phyloP scores from a whole-genome alignment of 2,329 filamentous ascomycete genomes.

The Seiridium cupressi region DNA sequence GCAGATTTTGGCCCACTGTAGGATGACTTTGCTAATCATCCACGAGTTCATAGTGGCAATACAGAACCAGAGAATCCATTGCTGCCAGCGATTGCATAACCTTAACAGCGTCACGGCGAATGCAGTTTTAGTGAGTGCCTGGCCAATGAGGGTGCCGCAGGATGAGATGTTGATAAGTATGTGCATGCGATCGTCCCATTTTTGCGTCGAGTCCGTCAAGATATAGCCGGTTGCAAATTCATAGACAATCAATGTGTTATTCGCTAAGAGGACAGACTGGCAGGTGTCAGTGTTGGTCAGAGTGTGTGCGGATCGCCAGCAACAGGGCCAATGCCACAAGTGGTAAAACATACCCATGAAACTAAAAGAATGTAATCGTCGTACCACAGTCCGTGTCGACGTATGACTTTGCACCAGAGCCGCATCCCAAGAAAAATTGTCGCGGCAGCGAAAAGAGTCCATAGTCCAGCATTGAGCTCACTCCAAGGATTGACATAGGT shows the following conservation, averaged over 20 bases:
- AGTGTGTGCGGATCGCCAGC: too few species aligned
- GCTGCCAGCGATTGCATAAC: conserved; percentile 22
- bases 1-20: conserved; percentile 17
- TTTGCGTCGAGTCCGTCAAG: conserved; percentile 4
- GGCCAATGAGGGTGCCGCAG: conserved; percentile 10
- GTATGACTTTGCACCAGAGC: conserved; percentile 33
- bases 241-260: conserved; percentile 9
- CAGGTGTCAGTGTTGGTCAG: too few species aligned
- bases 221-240: conserved; percentile 13
- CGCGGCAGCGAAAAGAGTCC: conserved; percentile 30
- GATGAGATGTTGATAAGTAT: conserved; percentile 12
- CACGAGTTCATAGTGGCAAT: conserved; percentile 30
- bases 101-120: conserved; percentile 35
- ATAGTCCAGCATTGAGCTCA: conserved; percentile 13
- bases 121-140: conserved; percentile 32
- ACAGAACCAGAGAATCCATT: conserved; percentile 28
- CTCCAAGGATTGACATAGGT: background rate
- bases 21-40: conserved; percentile 16
- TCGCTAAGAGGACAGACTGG: conserved; percentile 9
- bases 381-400: conserved; percentile 35
- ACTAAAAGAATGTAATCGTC: conserved; percentile 36
- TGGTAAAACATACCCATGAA: conserved; percentile 29
- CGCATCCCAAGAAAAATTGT: conserved; percentile 28
- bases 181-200: conserved; percentile 13
- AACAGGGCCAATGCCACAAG: background rate